These are phyloP conservation scores for Periconia digitata DNA, from an alignment of 2,329 filamentous ascomycete genomes.

Conservation along the genomic window DNA sequence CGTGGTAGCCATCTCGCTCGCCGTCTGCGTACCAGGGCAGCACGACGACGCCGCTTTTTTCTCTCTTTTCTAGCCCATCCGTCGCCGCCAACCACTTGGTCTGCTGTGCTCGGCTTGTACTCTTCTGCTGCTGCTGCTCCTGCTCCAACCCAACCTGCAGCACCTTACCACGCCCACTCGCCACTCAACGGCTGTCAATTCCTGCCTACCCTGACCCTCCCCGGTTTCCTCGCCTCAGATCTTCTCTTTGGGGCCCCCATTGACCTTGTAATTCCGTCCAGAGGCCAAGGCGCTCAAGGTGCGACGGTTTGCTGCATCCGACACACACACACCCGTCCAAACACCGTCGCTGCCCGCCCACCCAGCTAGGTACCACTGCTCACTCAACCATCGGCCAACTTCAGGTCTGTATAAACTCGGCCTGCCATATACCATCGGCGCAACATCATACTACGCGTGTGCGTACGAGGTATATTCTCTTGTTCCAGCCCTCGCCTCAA, in stretches of 20 bases:
- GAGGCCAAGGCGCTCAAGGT: slow-evolving; percentile 13
- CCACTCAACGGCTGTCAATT: slow-evolving; percentile 16
- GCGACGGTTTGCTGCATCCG: slow-evolving; percentile 8
- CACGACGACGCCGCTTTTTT: too few species aligned
- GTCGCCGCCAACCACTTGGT: background rate
- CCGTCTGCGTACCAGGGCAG: too few species aligned
- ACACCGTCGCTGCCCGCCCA: slow-evolving; percentile 4
- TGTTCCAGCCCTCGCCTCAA: slow-evolving; percentile 1
- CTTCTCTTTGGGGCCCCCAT: slow-evolving; percentile 11
- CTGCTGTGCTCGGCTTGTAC: background rate
- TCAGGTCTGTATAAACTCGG: too few species aligned
- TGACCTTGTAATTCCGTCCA: slow-evolving; percentile 11
- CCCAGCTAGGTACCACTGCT: slow-evolving; percentile 3
- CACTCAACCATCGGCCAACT: too few species aligned
- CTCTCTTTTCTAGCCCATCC: too few species aligned
- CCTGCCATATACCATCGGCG: too few species aligned
- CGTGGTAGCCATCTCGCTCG: too few species aligned
- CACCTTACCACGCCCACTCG: slow-evolving; percentile 7
- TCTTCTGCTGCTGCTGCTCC: background rate
- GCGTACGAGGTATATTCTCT: slow-evolving; percentile 20
- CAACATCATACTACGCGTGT: too few species aligned
- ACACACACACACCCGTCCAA: slow-evolving; percentile 4
- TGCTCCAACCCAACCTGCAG: background rate
- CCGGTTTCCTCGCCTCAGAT: slow-evolving; percentile 2
- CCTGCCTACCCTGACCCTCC: slow-evolving; percentile 1